Conservation (phyloP, 139 green algal species). For the Eudorina sp. region DNA sequence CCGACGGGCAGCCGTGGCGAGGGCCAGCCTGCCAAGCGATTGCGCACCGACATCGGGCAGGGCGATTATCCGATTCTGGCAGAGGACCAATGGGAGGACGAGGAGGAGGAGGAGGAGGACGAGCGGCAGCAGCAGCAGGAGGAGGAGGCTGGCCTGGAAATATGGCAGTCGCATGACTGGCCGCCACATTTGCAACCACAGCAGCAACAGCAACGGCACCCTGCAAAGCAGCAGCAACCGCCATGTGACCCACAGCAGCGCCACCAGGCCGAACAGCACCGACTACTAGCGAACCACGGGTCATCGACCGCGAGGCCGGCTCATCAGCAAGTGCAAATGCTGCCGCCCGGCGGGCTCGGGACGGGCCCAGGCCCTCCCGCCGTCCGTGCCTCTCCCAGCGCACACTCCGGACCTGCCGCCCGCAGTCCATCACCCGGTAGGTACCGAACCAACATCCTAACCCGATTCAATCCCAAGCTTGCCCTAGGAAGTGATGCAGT, state of each 20-base stretch:
- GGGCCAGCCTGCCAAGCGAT: neutral
- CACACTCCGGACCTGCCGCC: too few species aligned
- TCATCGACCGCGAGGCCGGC: too few species aligned
- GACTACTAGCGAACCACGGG: too few species aligned
- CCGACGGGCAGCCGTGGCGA: neutral
- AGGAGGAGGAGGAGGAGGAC: neutral
- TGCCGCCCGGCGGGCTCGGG: too few species aligned
- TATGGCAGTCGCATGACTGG: neutral
- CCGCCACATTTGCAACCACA: neutral
- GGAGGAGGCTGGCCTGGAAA: neutral
- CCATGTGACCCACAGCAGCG: neutral
- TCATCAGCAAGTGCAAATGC: too few species aligned
- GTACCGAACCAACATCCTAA: too few species aligned
- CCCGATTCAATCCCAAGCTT: too few species aligned
- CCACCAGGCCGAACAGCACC: neutral
- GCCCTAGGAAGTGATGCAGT: too few species aligned
- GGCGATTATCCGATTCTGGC: too few species aligned
- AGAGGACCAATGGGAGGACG: neutral
- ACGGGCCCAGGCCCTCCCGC: too few species aligned
- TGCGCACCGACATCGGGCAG: neutral
- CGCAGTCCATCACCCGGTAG: too few species aligned
- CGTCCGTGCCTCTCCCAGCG: too few species aligned
- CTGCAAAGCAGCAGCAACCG: neutral
- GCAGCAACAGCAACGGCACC: neutral
- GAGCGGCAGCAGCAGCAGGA: conserved; percentile 31